Base-by-base conservation (phyloP, 768 basidiomycete species). In the Auriscalpium orientale region DNA sequence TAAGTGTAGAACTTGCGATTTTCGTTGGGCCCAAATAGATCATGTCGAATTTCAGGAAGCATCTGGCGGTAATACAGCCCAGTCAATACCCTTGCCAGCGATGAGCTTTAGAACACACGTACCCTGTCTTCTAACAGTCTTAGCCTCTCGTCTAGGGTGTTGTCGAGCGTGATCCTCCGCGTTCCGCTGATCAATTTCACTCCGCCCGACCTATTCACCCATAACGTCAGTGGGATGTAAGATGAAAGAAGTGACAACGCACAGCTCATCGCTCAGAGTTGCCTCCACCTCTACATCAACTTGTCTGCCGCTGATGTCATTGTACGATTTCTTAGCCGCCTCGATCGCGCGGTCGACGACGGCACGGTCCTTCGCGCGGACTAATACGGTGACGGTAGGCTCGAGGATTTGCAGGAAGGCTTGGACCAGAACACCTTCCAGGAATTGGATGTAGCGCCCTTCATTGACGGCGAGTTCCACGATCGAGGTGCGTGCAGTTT, bases 91-190 rank as follows among this genome's bases (percentile, higher is more conserved):
- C 13, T n/a, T 28, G 5, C 5, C 4, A 21, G 20, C 6, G 6
- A 8, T 49, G 12, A 50, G n/a, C 3, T 45, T 35, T 7, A n/a
- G 20, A n/a, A 33, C 33, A 13, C 10, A 71, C 84, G 59, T 60
- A 91, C 93, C 72, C 88, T 80, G 67, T 97, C 91, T 72, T 98
- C 94, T 43, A 99, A 74, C 61, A 98, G 70, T 61, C 85, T 79
- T 66, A 99, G 71, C 48, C 95, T 80, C 70, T 98, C 94, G 63
- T 95, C 95, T 51, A 99, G 76, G 2, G 95, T 94, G 67, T 99
- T 98, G 71, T 98, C 90, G 21, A 99, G 79, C 20, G 83, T 87
- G 69, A 98, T 98, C 51, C 91, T 82, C 36, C 79, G 78, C 10
- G 78, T 78, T 20, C 86, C 87, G 52, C 81, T 89, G 13, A 79